Conservation (phyloP, 2,329 filamentous ascomycete genomes). For the Eurotiales sp. region DNA sequence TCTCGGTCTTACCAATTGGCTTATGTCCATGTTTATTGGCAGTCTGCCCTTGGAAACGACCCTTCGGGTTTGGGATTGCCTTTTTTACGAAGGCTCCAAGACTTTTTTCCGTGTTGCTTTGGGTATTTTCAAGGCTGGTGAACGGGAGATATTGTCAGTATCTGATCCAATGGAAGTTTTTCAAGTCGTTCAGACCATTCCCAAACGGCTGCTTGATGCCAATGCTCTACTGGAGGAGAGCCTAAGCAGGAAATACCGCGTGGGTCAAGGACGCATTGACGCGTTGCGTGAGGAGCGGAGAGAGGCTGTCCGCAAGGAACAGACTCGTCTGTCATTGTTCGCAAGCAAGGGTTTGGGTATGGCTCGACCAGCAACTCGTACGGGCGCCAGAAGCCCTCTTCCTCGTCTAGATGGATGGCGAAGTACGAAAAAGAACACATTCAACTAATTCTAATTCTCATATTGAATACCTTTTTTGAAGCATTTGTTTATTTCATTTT, state of each 20-base stretch:
- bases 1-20: slow-evolving; percentile 91
- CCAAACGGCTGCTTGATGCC: slow-evolving; percentile 74
- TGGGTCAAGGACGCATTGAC: slow-evolving; percentile 80
- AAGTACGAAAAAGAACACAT: slow-evolving; percentile 13
- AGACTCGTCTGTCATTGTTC: slow-evolving; percentile 35
- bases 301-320: slow-evolving; percentile 42
- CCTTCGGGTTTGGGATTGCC: slow-evolving; percentile 88
- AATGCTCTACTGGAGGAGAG: slow-evolving; percentile 79
- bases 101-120: slow-evolving; percentile 89
- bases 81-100: slow-evolving; percentile 93
- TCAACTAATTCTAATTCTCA: neutral
- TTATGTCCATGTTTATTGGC: slow-evolving; percentile 95
- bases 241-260: slow-evolving; percentile 72
- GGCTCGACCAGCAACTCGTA: slow-evolving; percentile 13
- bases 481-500: neutral
- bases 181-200: slow-evolving; percentile 84
- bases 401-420: slow-evolving; percentile 15
- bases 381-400: slow-evolving; percentile 14
- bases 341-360: slow-evolving; percentile 23
- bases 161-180: slow-evolving; percentile 93
- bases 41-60: slow-evolving; percentile 89
- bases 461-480: neutral
- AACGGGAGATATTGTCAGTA: slow-evolving; percentile 73
- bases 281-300: slow-evolving; percentile 67
- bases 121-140: slow-evolving; percentile 84